phyloP scores from a whole-genome alignment of 495 filamentous ascomycete species.

The Geopyxis carbonaria region DNA sequence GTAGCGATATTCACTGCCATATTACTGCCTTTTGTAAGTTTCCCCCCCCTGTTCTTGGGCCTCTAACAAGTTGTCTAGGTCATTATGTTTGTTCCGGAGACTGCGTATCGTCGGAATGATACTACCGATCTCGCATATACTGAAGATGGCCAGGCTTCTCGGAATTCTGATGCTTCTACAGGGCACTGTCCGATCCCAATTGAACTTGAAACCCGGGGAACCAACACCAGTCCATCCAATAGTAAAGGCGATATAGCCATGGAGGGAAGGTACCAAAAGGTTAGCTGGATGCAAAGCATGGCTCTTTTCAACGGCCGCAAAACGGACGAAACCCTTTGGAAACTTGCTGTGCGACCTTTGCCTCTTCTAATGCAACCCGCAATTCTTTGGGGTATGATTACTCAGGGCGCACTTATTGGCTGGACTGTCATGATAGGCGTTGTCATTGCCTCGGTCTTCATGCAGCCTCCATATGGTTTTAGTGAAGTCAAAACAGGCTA shows the following conservation, averaged over 20 bases:
- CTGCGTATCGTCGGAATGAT: constrained; percentile 52
- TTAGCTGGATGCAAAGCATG: constrained; percentile 38
- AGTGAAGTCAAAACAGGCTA: constrained; percentile 70
- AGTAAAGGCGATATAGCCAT: no score
- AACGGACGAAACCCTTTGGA: constrained; percentile 44
- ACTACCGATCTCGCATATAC: constrained; percentile 41
- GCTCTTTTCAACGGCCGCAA: constrained; percentile 67
- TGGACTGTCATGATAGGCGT: constrained; percentile 93
- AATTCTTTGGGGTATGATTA: constrained; percentile 77
- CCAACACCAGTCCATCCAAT: no score
- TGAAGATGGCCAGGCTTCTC: constrained; percentile 1
- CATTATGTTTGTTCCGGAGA: constrained; percentile 73
- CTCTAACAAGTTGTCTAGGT: constrained; percentile 15
- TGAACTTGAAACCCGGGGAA: no score
- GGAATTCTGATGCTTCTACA: background rate
- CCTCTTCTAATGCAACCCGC: constrained; percentile 59
- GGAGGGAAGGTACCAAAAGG: no score
- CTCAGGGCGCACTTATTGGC: constrained; percentile 78
- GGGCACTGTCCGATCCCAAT: no score
- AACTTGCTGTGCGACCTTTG: constrained; percentile 49
- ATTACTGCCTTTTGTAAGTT: constrained; percentile 40
- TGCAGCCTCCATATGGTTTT: constrained; percentile 65
- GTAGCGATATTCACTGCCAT: constrained; percentile 52
- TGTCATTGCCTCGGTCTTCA: constrained; percentile 64
- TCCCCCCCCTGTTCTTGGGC: background rate